Conservation (phyloP, 2,329 filamentous ascomycete species). For the Celoporthe dispersa region DNA sequence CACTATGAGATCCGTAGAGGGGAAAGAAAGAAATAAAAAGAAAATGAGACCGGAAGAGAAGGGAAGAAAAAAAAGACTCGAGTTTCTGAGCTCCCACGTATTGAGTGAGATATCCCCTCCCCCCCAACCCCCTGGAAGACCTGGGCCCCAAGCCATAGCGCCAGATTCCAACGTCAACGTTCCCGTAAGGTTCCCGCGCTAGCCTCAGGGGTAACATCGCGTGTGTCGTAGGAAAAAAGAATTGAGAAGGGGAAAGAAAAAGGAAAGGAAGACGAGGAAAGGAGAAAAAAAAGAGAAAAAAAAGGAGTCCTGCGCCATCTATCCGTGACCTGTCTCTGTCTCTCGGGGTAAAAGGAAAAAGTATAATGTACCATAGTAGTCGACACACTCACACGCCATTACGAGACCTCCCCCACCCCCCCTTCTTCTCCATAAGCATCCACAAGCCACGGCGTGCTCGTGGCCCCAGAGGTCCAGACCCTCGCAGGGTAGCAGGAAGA, state of each 20-base stretch:
- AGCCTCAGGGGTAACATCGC: constrained; percentile 25
- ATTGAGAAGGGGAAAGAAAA: not conserved
- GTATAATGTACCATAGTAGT: not conserved
- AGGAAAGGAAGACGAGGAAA: too few species aligned
- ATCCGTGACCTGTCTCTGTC: not conserved
- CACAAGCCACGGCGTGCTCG: not conserved
- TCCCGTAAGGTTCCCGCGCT: constrained; percentile 16
- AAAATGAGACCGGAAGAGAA: not conserved
- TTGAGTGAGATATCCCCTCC: not conserved
- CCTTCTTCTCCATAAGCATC: not conserved
- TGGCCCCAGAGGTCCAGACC: not conserved
- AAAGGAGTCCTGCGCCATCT: not conserved
- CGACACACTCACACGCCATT: not conserved
- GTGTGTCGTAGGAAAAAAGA: constrained; percentile 4
- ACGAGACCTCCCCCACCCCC: not conserved
- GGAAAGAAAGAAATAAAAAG: not conserved
- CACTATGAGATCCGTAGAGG: not conserved
- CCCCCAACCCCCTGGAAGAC: not conserved
- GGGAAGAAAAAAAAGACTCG: not conserved
- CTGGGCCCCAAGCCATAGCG: not conserved
- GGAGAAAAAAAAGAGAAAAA: not conserved
- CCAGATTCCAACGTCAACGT: constrained; percentile 12
- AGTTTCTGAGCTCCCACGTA: not conserved
- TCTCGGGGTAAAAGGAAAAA: not conserved
- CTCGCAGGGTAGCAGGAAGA: not conserved